Base-by-base conservation (phyloP, 495 filamentous ascomycete genomes). In the Patellaria atrata region DNA sequence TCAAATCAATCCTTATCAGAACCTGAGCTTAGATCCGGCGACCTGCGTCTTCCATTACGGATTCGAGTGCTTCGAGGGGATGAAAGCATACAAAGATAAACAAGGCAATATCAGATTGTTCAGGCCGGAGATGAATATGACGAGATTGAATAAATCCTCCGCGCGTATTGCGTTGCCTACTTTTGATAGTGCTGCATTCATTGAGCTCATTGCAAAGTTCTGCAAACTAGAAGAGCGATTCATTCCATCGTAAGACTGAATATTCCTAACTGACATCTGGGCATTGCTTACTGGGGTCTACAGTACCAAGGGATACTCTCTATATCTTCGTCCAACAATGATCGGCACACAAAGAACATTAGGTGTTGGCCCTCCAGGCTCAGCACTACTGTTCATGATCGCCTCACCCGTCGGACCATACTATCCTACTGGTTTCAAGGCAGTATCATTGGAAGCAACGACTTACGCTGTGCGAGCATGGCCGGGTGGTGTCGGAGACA, bases 21-120 rank as follows among this genome's bases (percentile, higher is more conserved):
- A 94, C 61, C 81, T 97, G 45, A 82, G 78, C 35, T 73, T 97
- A 37, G 91, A 96, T 57, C 89, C 89, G 17, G 83, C 89, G 4
- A 86, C 84, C 27, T 96, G 86, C 63, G 89, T 94, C 27, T 86
- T 97, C 62, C 89, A 97, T 69, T 97, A 97, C 58, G 89, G 81
- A 24, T 96, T 96, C 52, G 80, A 85, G 55, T 82, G 77, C 55
- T 97, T 97, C 61, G 89, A 97, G 59, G 89, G 89, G 41, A 91
- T 96, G 85, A 97, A 97, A 62, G 91, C 91, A 22, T 96, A 96
- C 67, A 82, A 79, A 52, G 80, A 89, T 59, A 64, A 57, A 30
- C 56, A 68, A 10, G 82, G 82, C 31, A 50, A 74, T 27, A 71
- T 87, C 39, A 75, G 84, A 12, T 60, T 97, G 14, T 97, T 97